phyloP scores from a whole-genome alignment of 306 rosid species.

The Trichosanthes truncata region DNA sequence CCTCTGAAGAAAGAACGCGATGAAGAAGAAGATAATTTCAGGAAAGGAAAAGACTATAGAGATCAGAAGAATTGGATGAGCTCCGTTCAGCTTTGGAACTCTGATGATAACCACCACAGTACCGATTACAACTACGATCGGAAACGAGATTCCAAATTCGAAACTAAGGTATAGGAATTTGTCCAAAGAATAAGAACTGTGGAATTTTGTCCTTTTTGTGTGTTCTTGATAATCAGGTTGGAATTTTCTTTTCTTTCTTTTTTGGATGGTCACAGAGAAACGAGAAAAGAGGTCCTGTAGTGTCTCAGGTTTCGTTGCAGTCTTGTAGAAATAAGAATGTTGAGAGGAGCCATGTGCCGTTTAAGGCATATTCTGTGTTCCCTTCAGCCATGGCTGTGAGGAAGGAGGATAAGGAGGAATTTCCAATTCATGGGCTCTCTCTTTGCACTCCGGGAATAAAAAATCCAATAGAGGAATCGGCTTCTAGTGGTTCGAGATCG shows the following conservation, averaged over 20 bases:
- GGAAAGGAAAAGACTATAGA: slow-evolving; percentile 40
- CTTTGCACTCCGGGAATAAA: slow-evolving; percentile 52
- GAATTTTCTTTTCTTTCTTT: background rate
- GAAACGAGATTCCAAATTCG: slow-evolving; percentile 22
- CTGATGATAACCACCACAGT: slow-evolving; percentile 14
- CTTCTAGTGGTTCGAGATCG: slow-evolving; percentile 47
- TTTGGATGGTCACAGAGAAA: slow-evolving; percentile 31
- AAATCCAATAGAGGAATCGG: slow-evolving; percentile 53
- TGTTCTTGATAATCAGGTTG: background rate
- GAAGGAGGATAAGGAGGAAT: slow-evolving; percentile 64
- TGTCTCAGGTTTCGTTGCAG: slow-evolving; percentile 39
- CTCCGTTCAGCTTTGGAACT: slow-evolving; percentile 92
- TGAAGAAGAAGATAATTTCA: slow-evolving; percentile 19
- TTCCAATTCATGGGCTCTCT: slow-evolving; percentile 48
- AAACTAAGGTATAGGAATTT: slow-evolving; percentile 42
- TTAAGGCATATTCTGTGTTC: slow-evolving; percentile 39
- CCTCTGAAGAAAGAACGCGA: slow-evolving; percentile 63
- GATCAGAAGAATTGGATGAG: slow-evolving; percentile 98
- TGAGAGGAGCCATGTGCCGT: slow-evolving; percentile 47
- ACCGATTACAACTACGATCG: background rate
- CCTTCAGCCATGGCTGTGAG: slow-evolving; percentile 24
- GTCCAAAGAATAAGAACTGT: background rate
- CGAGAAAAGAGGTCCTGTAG: slow-evolving; percentile 31
- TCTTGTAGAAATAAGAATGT: slow-evolving; percentile 37
- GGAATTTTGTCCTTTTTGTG: background rate